Base-by-base conservation (phyloP, 495 filamentous ascomycete species). In the Chaetomidium leptoderma region DNA sequence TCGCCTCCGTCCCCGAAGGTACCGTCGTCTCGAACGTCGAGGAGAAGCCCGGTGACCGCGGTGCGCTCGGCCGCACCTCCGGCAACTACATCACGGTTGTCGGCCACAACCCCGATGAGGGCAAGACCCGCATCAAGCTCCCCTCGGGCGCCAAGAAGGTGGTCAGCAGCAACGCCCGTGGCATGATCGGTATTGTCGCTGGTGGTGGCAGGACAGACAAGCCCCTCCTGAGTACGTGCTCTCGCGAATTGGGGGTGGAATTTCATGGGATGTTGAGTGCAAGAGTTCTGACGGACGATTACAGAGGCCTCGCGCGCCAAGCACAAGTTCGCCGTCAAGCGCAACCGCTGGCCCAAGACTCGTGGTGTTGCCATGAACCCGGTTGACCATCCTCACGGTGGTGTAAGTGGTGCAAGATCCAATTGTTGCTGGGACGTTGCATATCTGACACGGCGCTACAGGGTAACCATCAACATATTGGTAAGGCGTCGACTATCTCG, bases 311-410 rank as follows among this genome's bases (percentile, higher is more conserved):
- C 92, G 63, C 89, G 92, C 71, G 92, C 92, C 70, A 96, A 93
- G 89, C 90, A 96, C 76, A 97, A 98, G 88, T 97, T 95, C 82
- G 90, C 90, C 64, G 93, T 95, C 81, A 99, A 99, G 90, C 89
- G 95, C 74, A 97, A 97, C 89, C 90, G 84, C 70, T 97, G 95
- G 93, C 93, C 95, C 76, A 97, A 95, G 89, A 99, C 93, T 84
- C 92, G 93, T 91, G 93, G 93, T 95, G 93, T 99, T 84, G 93
- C 93, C 76, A 99, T 99, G 93, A 99, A 99, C 81, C 93, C 93
- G 64, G 93, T 98, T 67, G 93, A 98, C 81, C 93, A 97, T 87
- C 93, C 93, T 81, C 93, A 98, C 89, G 93, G 93, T 88, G 79
- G 79, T 78, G 76, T 79, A 76, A 73, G 72, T 74, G 46, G 40